phyloP scores from a whole-genome alignment of 2,329 filamentous ascomycete species.

The Akanthomyces muscarius region DNA sequence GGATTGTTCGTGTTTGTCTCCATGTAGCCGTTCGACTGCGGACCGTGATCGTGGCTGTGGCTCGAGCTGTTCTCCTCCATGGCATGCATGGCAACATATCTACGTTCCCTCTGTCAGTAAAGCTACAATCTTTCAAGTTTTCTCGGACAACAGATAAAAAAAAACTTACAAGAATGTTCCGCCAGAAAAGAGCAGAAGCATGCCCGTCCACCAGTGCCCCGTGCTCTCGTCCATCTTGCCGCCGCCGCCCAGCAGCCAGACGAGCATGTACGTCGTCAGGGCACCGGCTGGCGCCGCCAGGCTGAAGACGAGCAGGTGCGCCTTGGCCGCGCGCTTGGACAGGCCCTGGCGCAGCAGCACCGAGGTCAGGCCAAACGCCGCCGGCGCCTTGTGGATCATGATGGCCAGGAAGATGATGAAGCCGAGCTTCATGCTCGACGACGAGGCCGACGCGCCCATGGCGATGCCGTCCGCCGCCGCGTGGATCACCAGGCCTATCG shows the following conservation, averaged over 20 bases:
- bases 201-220: constrained; percentile 84
- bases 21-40: constrained; percentile 49
- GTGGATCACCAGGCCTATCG: constrained; percentile 92
- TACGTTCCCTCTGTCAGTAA: constrained; percentile 33
- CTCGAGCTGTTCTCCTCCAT: constrained; percentile 72
- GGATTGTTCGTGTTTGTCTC: constrained; percentile 44
- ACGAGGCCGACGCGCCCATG: constrained; percentile 82
- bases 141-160: not conserved
- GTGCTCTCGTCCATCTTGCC: constrained; percentile 53
- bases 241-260: constrained; percentile 66
- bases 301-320: constrained; percentile 86
- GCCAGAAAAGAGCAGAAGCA: constrained; percentile 89
- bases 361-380: constrained; percentile 90
- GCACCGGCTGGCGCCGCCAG: constrained; percentile 85
- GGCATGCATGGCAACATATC: constrained; percentile 97
- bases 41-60: constrained; percentile 51
- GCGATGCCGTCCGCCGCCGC: constrained; percentile 93
- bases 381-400: constrained; percentile 95
- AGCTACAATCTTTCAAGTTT: not conserved
- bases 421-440: constrained; percentile 68
- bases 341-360: constrained; percentile 87
- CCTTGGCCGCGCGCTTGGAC: constrained; percentile 77
- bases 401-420: constrained; percentile 94
- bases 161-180: constrained; percentile 84
- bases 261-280: constrained; percentile 74